These are phyloP conservation scores for Penicillium robsamsonii DNA, from an alignment of 495 filamentous ascomycete species.

Conservation along the genomic window DNA sequence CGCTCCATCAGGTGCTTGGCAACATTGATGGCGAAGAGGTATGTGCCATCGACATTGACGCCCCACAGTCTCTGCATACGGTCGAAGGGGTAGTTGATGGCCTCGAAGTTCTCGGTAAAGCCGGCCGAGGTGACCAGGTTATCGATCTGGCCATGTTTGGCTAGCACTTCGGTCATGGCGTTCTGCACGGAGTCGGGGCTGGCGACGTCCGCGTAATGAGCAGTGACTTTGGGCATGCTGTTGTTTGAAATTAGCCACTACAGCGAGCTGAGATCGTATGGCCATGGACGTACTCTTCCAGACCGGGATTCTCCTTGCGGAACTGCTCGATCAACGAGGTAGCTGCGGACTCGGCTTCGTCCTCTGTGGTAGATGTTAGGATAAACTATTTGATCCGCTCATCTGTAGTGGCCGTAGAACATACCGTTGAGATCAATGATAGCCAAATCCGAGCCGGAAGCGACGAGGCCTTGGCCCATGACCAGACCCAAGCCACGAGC, in stretches of 20 bases:
- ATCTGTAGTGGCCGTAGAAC: constrained; percentile 26
- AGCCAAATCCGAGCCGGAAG: constrained; percentile 82
- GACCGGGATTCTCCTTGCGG: constrained; percentile 71
- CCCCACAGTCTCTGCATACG: constrained; percentile 88
- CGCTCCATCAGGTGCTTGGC: constrained; percentile 88
- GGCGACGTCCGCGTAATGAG: constrained; percentile 86
- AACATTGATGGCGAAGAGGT: constrained; percentile 78
- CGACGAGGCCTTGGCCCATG: constrained; percentile 85
- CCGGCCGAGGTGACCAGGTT: constrained; percentile 92
- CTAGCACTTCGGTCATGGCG: constrained; percentile 66
- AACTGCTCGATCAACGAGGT: constrained; percentile 68
- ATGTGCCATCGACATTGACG: constrained; percentile 94
- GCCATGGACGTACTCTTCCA: constrained; percentile 55
- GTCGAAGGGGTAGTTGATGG: constrained; percentile 82
- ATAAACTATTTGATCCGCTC: background rate
- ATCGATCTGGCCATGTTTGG: constrained; percentile 77
- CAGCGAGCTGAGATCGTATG: background rate
- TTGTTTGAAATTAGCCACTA: constrained; percentile 23
- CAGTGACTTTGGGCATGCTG: constrained; percentile 78
- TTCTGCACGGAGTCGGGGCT: constrained; percentile 69
- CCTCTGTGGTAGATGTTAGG: constrained; percentile 52
- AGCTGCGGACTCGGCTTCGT: constrained; percentile 78
- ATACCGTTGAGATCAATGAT: constrained; percentile 91
- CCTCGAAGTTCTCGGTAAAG: constrained; percentile 93
- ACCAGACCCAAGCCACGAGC: constrained; percentile 84